Evolutionary conservation across 805 yeast genomes (phyloP).

Genomic region (Zygosaccharomyces siamensis): DNA sequence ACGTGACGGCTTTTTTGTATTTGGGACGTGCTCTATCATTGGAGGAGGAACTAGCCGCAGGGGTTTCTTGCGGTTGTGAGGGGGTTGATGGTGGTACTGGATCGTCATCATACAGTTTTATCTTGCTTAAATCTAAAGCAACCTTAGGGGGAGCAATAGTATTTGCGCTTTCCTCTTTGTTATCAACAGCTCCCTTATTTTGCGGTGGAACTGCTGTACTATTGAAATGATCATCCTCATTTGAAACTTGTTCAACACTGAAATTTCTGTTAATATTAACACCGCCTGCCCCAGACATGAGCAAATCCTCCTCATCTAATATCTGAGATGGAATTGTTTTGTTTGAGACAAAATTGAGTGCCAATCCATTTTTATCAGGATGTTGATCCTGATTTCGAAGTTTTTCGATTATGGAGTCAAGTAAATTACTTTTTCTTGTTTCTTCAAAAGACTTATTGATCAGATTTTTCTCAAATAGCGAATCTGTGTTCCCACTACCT

Average conservation of each 20-base stretch:
- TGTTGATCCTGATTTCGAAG: background rate
- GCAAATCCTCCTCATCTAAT: slow-evolving; percentile 30
- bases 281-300: slow-evolving; percentile 26
- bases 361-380: slow-evolving; percentile 20
- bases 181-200: slow-evolving; percentile 8
- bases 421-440: slow-evolving; percentile 19
- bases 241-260: slow-evolving; percentile 14
- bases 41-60: background rate
- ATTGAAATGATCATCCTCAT: slow-evolving; percentile 12
- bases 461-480: slow-evolving; percentile 25
- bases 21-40: slow-evolving; percentile 11
- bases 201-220: slow-evolving; percentile 12
- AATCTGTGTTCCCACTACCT: slow-evolving; percentile 6
- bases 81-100: background rate
- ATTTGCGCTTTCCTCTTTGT: background rate
- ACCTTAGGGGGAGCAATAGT: background rate
- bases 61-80: background rate
- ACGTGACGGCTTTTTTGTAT: slow-evolving; percentile 29
- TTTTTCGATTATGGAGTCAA: slow-evolving; percentile 20
- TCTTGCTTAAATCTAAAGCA: background rate
- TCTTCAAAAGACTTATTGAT: slow-evolving; percentile 32
- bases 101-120: slow-evolving; percentile 4
- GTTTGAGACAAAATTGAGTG: slow-evolving; percentile 21
- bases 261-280: slow-evolving; percentile 9
- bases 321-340: slow-evolving; percentile 13